Base-by-base conservation (phyloP, 1,284 basidiomycete genomes). In the Vanrija sp. region DNA sequence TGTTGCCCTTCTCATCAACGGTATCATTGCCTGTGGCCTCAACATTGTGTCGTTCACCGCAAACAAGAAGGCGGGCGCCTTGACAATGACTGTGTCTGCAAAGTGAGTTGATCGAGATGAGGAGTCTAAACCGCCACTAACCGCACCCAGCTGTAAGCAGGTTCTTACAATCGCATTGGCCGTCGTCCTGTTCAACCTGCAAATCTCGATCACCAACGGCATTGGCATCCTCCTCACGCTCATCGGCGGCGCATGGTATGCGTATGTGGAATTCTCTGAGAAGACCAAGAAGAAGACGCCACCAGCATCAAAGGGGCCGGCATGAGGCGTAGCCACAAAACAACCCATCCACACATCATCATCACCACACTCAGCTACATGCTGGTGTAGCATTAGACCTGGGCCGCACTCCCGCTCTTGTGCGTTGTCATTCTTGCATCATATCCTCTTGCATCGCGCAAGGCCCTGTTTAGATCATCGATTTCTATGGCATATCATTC, bases 1-100 rank as follows among this genome's bases (percentile, higher is more conserved):
- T 0, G 54, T 81, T 0, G 83, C 84, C 4, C 75, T 96, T 35
- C 63, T 84, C 4, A 67, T 87, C 44, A 97, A 96, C 64, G 93
- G 90, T 0, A 71, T 80, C 18, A 84, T 96, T 65, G 93, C 93
- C 3, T 96, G 95, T 69, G 87, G 84, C 6, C 79, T 96, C 42
- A 96, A 97, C 67, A 85, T 95, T 6, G 88, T 94, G 52, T 89
- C 87, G 71, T 93, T 95, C 68, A 89, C 88, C 42, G 88, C 93
- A 22, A 96, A 95, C 77, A 87, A 87, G 73, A 85, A 87, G 70
- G 85, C 89, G 0, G 90, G 91, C 3, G 85, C 72, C 20, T 53
- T 73, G 52, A 75, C 72, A 0, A 73, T 75, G 73, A 75, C 74
- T 7, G 72, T 77, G 1, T 72, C 70, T 7, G 73, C 72, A 20